Evolutionary conservation across 1,139 yeast genomes (phyloP), one percentile per base, ranked within the genome.

Genomic region (Yamadazyma trypodendri): DNA sequence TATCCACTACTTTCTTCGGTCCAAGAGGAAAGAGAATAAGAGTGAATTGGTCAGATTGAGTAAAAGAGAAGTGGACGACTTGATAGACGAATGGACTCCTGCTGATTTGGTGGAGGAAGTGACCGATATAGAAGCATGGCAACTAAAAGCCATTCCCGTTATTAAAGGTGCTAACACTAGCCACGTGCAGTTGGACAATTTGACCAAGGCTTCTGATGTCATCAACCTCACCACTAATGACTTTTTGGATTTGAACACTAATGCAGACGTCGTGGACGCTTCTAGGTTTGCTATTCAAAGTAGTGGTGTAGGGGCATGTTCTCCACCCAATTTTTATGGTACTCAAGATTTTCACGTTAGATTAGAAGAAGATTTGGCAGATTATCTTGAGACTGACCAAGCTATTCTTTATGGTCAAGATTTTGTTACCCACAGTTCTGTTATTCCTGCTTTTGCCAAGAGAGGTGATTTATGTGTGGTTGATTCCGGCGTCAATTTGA

Each of bases 281-380:
- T 89, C 92, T 4, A 71, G 75, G 40, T 58, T 66, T 21, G 74
- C 80, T 22, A 81, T 92, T 44, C 68, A 71, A 33, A 70, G 72
- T 40, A 80, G 85, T 41, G 99, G 99, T 55, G 97, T 92, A 36
- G 98, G 99, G 46, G 94, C 97, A 1, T 92, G 99, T 69, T 97
- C 97, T 21, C 97, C 99, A 2, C 96, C 97, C 30, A 95, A 95
- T 43, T 92, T 92, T 53, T 92, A 90, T 61, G 99, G 98, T 43
- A 85, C 92, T 46, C 97, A 89, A 61, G 97, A 89, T 57, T 89
- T 83, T 25, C 98, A 92, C 55, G 83, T 82, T 42, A 72, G 84
- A 51, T 72, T 88, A 45, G 96, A 90, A 59, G 81, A 81, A 51
- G 84, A 81, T 48, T 65, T 92, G 46, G 81, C 96, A 7, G 60